Conservation (phyloP, 2,329 filamentous ascomycete genomes). For the Apiospora hydei region DNA sequence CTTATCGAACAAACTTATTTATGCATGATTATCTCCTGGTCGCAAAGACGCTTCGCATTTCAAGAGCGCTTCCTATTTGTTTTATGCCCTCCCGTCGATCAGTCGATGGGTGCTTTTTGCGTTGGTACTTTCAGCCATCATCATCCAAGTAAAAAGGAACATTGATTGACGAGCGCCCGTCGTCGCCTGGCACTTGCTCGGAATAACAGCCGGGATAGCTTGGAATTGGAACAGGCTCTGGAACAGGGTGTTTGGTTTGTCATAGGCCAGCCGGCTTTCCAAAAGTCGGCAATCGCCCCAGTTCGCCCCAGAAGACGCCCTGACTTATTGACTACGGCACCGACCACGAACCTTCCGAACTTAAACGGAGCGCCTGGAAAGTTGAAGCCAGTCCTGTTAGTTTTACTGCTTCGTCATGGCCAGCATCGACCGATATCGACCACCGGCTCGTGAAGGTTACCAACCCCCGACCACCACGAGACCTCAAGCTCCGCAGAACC, state of each 20-base stretch:
- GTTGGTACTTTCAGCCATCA: neutral
- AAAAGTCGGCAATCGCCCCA: constrained; percentile 12
- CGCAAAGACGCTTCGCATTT: constrained; percentile 4
- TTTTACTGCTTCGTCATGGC: constrained; percentile 53
- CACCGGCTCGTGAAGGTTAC: constrained; percentile 61
- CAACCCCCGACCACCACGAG: constrained; percentile 55
- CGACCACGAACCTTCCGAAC: constrained; percentile 19
- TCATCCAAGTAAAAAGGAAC: neutral
- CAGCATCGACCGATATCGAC: constrained; percentile 66
- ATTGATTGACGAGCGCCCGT: neutral
- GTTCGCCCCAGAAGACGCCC: constrained; percentile 16
- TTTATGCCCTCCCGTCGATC: neutral
- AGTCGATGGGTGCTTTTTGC: constrained; percentile 12
- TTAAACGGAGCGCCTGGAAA: constrained; percentile 10
- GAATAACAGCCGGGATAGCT: constrained; percentile 15
- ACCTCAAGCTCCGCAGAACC: constrained; percentile 31
- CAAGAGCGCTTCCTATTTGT: neutral
- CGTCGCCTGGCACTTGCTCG: constrained; percentile 9
- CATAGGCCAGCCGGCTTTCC: neutral
- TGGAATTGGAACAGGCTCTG: too few relatives aligned
- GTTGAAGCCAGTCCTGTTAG: constrained; percentile 11
- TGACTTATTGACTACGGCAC: constrained; percentile 21
- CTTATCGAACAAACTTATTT: neutral
- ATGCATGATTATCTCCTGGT: neutral
- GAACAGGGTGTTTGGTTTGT: neutral